A percentile compares a stretch with the other conserved stretches of the same genome.
Evolutionary conservation across 805 yeast genomes (phyloP).

Genomic region (Wickerhamiella shivajii): DNA sequence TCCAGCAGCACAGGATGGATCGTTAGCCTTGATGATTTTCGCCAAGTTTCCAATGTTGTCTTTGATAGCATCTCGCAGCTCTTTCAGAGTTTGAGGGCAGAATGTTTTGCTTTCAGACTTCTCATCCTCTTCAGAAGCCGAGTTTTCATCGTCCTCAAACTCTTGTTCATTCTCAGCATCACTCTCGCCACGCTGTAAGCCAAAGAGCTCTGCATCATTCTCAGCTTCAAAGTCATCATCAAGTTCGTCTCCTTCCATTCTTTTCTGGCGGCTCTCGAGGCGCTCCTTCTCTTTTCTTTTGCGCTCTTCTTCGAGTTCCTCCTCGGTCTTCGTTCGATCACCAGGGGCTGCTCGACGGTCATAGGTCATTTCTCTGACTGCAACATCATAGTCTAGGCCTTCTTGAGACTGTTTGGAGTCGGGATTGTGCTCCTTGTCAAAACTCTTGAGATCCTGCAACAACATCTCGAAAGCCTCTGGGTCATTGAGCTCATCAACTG

Average conservation of each 20-base stretch:
- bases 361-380: constrained; percentile 27
- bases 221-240: constrained; percentile 24
- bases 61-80: constrained; percentile 9
- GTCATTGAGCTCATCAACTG: constrained; percentile 26
- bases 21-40: constrained; percentile 43
- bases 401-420: constrained; percentile 4
- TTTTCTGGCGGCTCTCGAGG: constrained; percentile 23
- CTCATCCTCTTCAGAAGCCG: constrained; percentile 36
- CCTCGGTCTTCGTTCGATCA: constrained; percentile 31
- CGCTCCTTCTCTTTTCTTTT: constrained; percentile 22
- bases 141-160: constrained; percentile 17
- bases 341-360: constrained; percentile 30
- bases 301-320: constrained; percentile 27
- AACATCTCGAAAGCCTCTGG: constrained; percentile 23
- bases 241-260: constrained; percentile 26
- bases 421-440: constrained; percentile 5
- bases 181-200: constrained; percentile 16
- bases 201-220: constrained; percentile 31
- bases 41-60: constrained; percentile 26
- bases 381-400: constrained; percentile 24
- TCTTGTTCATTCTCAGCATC: constrained; percentile 10
- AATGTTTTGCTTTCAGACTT: constrained; percentile 9
- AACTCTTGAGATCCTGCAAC: constrained; percentile 19
- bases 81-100: constrained; percentile 5
- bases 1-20: constrained; percentile 68